Evolutionary conservation across 2,329 filamentous ascomycete genomes (phyloP).

Genomic region (Exophiala spinifera): DNA sequence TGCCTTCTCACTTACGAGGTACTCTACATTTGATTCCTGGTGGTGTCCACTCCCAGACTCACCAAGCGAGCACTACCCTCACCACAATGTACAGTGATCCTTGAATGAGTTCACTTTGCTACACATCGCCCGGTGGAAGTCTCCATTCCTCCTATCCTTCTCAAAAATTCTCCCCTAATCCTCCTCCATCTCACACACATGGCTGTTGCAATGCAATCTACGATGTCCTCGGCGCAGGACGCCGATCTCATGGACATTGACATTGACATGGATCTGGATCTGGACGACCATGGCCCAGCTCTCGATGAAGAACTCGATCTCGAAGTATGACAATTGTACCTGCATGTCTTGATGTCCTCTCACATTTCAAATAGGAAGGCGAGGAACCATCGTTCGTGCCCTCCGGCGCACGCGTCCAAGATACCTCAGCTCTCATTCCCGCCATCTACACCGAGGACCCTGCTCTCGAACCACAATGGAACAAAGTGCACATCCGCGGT

Average conservation of each 20-base stretch:
- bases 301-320: conserved; percentile 27
- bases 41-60: background rate
- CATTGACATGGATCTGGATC: conserved; percentile 30
- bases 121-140: background rate
- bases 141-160: no score
- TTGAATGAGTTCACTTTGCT: background rate
- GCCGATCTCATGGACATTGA: conserved; percentile 31
- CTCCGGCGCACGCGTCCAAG: conserved; percentile 11
- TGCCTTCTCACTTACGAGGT: no score
- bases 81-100: background rate
- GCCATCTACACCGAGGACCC: conserved; percentile 31
- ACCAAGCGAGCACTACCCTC: background rate
- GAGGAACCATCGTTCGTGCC: conserved; percentile 29
- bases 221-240: conserved; percentile 18
- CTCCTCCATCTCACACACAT: conserved; percentile 11
- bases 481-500: conserved; percentile 80
- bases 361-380: conserved; percentile 28
- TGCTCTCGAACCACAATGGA: conserved; percentile 28
- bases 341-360: conserved; percentile 2
- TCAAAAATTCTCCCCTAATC: background rate
- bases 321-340: conserved; percentile 24
- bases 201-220: conserved; percentile 25
- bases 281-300: conserved; percentile 25
- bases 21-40: no score
- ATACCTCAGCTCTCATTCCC: conserved; percentile 22